Evolutionary conservation across 2,329 filamentous ascomycete genomes (phyloP).

Genomic region (Trichoderma brevicompactum): DNA sequence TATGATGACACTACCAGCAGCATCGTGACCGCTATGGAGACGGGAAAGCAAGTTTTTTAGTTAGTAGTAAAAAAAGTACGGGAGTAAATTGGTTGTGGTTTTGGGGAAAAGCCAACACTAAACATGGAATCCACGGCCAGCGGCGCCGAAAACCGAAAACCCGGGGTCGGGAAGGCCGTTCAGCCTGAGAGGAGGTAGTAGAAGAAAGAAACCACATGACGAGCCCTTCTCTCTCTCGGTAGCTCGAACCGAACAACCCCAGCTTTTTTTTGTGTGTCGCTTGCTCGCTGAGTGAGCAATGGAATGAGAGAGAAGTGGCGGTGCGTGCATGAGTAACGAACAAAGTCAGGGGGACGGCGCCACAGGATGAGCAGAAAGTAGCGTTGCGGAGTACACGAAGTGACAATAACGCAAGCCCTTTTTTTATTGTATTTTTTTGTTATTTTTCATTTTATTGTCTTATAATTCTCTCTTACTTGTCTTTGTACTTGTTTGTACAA

Average conservation of each 20-base stretch:
- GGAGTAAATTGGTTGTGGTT: no score
- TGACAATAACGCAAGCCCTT: neutral
- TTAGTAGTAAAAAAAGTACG: no score
- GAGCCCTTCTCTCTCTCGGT: slow-evolving; percentile 16
- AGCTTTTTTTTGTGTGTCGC: slow-evolving; percentile 14
- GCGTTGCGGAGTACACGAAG: no score
- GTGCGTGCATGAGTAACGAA: neutral
- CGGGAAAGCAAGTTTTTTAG: neutral
- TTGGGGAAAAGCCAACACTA: no score
- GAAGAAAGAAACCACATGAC: slow-evolving; percentile 6
- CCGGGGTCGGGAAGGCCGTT: slow-evolving; percentile 25
- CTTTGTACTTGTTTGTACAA: neutral
- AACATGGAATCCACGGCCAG: neutral
- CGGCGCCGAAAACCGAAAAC: slow-evolving; percentile 24
- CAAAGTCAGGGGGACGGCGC: neutral
- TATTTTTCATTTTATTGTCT: neutral
- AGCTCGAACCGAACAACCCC: slow-evolving; percentile 22
- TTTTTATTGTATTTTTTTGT: neutral
- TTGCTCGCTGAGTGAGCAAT: neutral
- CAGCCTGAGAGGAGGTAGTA: neutral
- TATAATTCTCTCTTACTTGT: no score
- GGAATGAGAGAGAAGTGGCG: neutral
- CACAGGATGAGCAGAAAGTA: neutral
- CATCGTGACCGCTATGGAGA: slow-evolving; percentile 14
- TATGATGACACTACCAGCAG: neutral